Evolutionary conservation across 139 green algal genomes (phyloP).

Genomic region (Axilococcus clingmanii): DNA sequence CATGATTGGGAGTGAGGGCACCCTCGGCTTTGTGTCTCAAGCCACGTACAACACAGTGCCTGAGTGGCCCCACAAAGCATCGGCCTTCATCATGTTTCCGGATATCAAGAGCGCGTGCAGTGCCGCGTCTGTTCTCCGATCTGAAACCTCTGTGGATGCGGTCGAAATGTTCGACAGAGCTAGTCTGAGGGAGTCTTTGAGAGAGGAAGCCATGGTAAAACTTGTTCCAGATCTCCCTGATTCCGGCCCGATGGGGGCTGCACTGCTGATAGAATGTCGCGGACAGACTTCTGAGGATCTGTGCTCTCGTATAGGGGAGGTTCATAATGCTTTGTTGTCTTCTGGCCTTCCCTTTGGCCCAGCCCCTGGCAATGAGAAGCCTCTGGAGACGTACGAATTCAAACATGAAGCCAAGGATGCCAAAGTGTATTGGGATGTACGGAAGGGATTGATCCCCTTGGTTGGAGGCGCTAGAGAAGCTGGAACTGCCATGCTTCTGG

Average conservation of each 20-base stretch:
- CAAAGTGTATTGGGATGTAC: constrained; percentile 91
- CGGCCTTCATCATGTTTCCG: constrained; percentile 85
- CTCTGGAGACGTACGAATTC: constrained; percentile 73
- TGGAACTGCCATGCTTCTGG: constrained; percentile 91
- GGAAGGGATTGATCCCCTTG: constrained; percentile 95
- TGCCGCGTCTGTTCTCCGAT: constrained; percentile 65
- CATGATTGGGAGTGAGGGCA: constrained; percentile 91
- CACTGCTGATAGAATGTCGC: constrained; percentile 91
- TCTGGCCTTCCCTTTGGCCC: constrained; percentile 62
- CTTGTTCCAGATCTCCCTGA: constrained; percentile 77
- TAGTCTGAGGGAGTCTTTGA: constrained; percentile 59
- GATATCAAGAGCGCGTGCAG: constrained; percentile 72
- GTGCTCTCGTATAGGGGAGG: constrained; percentile 44
- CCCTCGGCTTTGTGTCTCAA: constrained; percentile 80
- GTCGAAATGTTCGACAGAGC: constrained; percentile 94
- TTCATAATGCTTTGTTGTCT: constrained; percentile 30
- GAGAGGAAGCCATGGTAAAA: constrained; percentile 59
- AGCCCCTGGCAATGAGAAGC: constrained; percentile 22
- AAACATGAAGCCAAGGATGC: constrained; percentile 62
- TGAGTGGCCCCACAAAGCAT: constrained; percentile 79
- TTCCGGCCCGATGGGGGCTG: constrained; percentile 63
- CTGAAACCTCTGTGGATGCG: constrained; percentile 84
- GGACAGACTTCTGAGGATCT: constrained; percentile 51
- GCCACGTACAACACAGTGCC: constrained; percentile 92
- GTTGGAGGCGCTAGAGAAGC: constrained; percentile 82